A percentile compares a stretch with the other conserved stretches of the same genome.
phyloP scores from a whole-genome alignment of 2,329 filamentous ascomycete species.

The Aspergillus transmontanensis region DNA sequence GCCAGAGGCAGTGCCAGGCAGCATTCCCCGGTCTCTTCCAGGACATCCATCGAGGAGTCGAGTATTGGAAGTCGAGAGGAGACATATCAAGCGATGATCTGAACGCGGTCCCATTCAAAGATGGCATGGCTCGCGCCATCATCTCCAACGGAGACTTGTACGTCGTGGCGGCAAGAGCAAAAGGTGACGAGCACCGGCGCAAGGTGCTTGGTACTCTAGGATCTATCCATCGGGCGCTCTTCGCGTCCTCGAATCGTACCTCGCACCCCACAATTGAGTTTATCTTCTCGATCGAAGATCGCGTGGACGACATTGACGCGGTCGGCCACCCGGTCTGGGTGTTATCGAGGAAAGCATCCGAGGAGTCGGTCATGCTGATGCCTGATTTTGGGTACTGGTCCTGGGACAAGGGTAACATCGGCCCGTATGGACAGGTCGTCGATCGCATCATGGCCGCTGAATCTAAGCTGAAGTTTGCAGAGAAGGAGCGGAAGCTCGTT shows the following conservation, averaged over 20 bases:
- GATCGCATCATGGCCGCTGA: background rate
- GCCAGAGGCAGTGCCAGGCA: background rate
- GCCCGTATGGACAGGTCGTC: background rate
- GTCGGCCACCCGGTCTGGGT: constrained; percentile 1
- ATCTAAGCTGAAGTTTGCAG: background rate
- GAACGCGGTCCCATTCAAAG: background rate
- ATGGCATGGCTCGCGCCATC: constrained; percentile 9
- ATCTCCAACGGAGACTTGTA: constrained; percentile 10
- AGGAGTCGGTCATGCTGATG: constrained; percentile 7
- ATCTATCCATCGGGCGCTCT: constrained; percentile 4
- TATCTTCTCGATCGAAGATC: constrained; percentile 5
- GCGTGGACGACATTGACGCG: background rate
- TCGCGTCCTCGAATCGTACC: background rate
- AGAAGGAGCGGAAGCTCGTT: constrained; percentile 3
- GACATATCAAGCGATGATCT: constrained; percentile 4
- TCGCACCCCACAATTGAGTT: constrained; percentile 6
- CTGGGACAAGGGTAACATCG: constrained; percentile 9
- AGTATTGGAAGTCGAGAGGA: constrained; percentile 5
- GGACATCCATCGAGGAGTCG: constrained; percentile 3
- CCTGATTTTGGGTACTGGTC: constrained; percentile 9
- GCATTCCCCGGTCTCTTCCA: constrained; percentile 9
- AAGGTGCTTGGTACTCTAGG: constrained; percentile 6
- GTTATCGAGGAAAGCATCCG: background rate
- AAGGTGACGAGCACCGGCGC: constrained; percentile 4
- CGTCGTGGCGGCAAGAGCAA: background rate